Conservation (phyloP, 345 rosid species). For the Lepidium aucheri region DNA sequence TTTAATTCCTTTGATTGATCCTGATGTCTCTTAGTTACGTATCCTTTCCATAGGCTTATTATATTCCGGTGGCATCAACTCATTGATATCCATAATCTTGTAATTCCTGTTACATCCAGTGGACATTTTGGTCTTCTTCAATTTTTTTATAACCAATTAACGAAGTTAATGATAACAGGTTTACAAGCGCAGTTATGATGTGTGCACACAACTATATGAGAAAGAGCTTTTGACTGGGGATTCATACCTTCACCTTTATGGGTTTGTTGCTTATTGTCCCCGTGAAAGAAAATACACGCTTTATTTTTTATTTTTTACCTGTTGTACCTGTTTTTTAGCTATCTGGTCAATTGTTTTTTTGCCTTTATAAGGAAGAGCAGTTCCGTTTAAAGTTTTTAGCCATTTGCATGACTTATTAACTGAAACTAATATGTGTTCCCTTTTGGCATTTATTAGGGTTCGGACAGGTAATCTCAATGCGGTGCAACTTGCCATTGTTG, state of each 20-base stretch:
- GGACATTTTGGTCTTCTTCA: background rate
- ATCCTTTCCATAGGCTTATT: background rate
- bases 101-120: background rate
- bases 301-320: background rate
- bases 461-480: conserved; percentile 53
- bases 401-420: background rate
- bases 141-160: background rate
- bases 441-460: conserved; percentile 41
- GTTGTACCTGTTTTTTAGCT: background rate
- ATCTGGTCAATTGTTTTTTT: background rate
- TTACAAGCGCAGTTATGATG: conserved; percentile 69
- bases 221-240: conserved; percentile 69
- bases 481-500: conserved; percentile 74
- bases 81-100: background rate
- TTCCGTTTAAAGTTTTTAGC: background rate
- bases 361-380: background rate
- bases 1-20: background rate
- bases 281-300: background rate
- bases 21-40: background rate
- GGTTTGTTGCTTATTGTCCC: conserved; percentile 41
- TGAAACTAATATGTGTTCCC: conserved; percentile 16
- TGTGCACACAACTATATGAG: conserved; percentile 76
- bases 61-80: background rate
- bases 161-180: conserved; percentile 42
- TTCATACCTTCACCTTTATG: conserved; percentile 70